Evolutionary conservation across 495 filamentous ascomycete genomes (phyloP).

Genomic region (Hypoxylon rickii): DNA sequence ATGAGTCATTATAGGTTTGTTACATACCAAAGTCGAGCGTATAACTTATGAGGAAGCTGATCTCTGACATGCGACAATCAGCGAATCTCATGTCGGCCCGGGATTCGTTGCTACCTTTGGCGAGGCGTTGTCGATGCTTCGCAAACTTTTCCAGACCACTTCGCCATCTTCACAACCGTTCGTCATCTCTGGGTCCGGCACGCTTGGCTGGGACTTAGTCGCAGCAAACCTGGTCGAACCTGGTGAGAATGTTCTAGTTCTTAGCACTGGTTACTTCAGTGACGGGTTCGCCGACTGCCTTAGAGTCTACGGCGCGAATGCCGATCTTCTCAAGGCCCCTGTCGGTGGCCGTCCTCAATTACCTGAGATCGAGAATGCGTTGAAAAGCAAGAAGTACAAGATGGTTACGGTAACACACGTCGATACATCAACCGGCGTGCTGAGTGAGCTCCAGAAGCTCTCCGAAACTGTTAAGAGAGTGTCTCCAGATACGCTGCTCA

Average conservation of each 20-base stretch:
- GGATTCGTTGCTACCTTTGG: conserved; percentile 90
- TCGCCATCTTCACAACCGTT: conserved; percentile 85
- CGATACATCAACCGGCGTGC: conserved; percentile 93
- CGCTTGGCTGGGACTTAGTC: conserved; percentile 94
- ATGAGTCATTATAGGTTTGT: conserved; percentile 95
- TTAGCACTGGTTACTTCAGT: conserved; percentile 96
- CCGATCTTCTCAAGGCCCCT: conserved; percentile 85
- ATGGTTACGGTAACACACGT: conserved; percentile 92
- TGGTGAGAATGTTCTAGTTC: conserved; percentile 87
- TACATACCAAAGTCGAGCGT: not conserved
- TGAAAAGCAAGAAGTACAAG: conserved; percentile 90
- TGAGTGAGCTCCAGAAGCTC: conserved; percentile 84
- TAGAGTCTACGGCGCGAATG: conserved; percentile 83
- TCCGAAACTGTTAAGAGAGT: conserved; percentile 81
- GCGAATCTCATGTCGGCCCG: conserved; percentile 88
- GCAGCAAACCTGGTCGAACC: conserved; percentile 86
- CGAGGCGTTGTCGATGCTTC: conserved; percentile 83
- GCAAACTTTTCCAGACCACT: conserved; percentile 90
- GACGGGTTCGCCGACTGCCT: conserved; percentile 94
- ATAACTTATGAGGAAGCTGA: not conserved
- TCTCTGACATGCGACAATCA: conserved; percentile 42
- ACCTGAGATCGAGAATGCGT: conserved; percentile 80
- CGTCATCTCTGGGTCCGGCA: conserved; percentile 90
- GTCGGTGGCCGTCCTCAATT: conserved; percentile 89
- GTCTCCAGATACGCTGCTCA: conserved; percentile 84